Evolutionary conservation across 2,329 filamentous ascomycete genomes (phyloP), one percentile per base, ranked within the genome.

Genomic region (Sporothrix brunneoviolacea): DNA sequence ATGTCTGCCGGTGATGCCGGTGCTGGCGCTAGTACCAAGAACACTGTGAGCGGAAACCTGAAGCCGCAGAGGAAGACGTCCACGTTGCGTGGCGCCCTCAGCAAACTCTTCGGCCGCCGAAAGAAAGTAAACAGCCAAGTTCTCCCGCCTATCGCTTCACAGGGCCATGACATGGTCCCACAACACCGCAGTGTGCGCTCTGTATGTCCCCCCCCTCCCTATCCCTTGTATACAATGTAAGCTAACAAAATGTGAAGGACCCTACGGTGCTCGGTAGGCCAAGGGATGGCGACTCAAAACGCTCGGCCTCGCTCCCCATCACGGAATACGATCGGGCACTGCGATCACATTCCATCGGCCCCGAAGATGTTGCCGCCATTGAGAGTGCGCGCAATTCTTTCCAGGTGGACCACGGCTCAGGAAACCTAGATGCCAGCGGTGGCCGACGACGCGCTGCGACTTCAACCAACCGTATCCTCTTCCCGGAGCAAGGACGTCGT

Each of bases 251-350:
- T 18, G 8, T 16, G 10, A 54, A 72, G 71, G 70, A 70, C 55
- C 68, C 67, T 28, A 64, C 64, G 42, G 67, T 64, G 37, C 61
- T 68, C 48, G 65, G 56, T 54, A 65, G 60, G 55, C 54, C 54
- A 37, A 67, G 62, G 42, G 66, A 65, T 46, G 59, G 41, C 52
- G 72, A 72, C 54, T 65, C 70, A 16, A 78, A 81, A 59, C 75
- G 79, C 50, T 79, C 80, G 8, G 70, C 71, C 4, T 83, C 81
- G 5, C 59, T 82, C 28, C 80, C 80, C 8, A 72, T 83, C 45
- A 79, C 74, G 40, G 80, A 84, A 58, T 80, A 75, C 54, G 77
- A 81, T 54, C 71, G 76, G 38, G 80, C 80, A 2, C 61, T 84
- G 33, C 72, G 79, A 39, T 83, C 80, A 12, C 80, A 84, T 60